A percentile compares a stretch with the other conserved stretches of the same genome.
phyloP scores from a whole-genome alignment of 139 green algal genomes.

The Volvox africanus region DNA sequence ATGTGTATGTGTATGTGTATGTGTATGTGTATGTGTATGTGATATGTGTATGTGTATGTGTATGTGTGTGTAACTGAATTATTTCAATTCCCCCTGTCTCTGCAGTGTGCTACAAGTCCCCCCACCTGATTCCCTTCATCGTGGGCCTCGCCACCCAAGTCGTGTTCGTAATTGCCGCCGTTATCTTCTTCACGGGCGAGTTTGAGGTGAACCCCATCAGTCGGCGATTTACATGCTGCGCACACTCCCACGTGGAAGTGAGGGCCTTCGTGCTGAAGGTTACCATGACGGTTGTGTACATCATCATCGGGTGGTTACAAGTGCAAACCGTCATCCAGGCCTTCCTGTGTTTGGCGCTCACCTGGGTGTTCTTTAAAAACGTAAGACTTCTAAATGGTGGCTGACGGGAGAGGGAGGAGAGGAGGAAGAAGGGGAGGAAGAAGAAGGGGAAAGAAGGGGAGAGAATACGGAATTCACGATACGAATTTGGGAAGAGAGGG shows the following conservation, averaged over 20 bases:
- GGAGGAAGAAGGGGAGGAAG: not conserved
- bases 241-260: slow-evolving; percentile 44
- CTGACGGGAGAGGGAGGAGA: not conserved
- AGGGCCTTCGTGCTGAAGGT: slow-evolving; percentile 41
- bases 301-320: slow-evolving; percentile 30
- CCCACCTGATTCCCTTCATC: slow-evolving; percentile 28
- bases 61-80: not conserved
- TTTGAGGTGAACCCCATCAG: slow-evolving; percentile 51
- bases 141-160: slow-evolving; percentile 33
- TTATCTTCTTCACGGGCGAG: slow-evolving; percentile 51
- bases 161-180: slow-evolving; percentile 3
- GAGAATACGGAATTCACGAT: too few relatives aligned
- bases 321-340: slow-evolving; percentile 33
- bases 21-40: not conserved
- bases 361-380: slow-evolving; percentile 45
- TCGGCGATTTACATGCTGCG: slow-evolving; percentile 47
- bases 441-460: not conserved
- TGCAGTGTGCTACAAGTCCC: slow-evolving; percentile 30
- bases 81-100: not conserved
- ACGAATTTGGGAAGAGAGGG: not conserved
- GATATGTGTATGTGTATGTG: not conserved
- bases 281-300: slow-evolving; percentile 38
- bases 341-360: slow-evolving; percentile 42
- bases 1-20: not conserved
- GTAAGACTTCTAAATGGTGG: not conserved